Evolutionary conservation across 2,329 filamentous ascomycete species (phyloP).

Genomic region (Arthroderma sp.): DNA sequence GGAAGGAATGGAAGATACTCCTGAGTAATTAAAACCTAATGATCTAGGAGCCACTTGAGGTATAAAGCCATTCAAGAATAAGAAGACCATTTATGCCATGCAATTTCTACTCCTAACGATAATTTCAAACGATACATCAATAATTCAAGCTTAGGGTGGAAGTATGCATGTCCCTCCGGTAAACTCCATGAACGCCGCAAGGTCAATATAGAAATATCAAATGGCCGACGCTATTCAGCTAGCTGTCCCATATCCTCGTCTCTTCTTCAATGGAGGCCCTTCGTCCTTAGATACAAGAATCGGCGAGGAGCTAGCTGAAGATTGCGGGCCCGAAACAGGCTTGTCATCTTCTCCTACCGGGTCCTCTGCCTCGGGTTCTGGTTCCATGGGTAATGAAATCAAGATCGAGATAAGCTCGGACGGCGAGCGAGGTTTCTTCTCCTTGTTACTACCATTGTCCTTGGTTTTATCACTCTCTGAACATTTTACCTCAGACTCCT

Average conservation of each 20-base stretch:
- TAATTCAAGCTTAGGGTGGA: neutral
- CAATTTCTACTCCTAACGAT: neutral
- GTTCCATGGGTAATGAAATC: conserved; percentile 21
- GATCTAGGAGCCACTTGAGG: neutral
- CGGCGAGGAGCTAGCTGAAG: neutral
- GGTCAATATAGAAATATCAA: neutral
- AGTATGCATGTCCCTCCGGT: neutral
- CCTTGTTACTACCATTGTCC: neutral
- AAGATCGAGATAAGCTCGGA: conserved; percentile 24
- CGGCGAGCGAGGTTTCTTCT: neutral
- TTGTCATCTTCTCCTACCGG: neutral
- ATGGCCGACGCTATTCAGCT: neutral
- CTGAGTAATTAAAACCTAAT: conserved; percentile 16
- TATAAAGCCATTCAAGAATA: neutral
- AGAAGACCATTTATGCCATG: neutral
- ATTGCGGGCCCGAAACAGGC: neutral
- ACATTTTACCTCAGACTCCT: neutral
- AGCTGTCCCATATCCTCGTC: conserved; percentile 20
- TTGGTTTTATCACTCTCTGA: neutral
- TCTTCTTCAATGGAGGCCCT: conserved; percentile 27
- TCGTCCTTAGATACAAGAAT: conserved; percentile 15
- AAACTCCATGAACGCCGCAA: neutral
- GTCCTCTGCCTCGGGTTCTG: conserved; percentile 3
- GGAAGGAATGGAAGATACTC: conserved; percentile 45
- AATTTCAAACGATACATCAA: neutral